phyloP scores from a whole-genome alignment of 495 filamentous ascomycete species.

The Tuber indicum region DNA sequence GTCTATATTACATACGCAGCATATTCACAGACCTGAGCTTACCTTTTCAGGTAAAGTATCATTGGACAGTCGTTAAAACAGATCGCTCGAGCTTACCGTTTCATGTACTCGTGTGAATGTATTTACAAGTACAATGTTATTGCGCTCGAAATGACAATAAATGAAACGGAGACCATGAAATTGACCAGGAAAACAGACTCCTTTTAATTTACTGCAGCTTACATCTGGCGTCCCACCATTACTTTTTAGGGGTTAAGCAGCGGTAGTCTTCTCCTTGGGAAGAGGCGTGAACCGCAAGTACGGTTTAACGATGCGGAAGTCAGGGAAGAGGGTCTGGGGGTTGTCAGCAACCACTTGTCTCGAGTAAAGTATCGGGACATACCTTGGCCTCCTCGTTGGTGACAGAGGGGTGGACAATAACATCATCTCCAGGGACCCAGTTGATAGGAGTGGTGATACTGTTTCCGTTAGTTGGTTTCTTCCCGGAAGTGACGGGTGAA shows the following conservation, averaged over 20 bases:
- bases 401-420: constrained; percentile 87
- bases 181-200: background rate
- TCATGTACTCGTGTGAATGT: background rate
- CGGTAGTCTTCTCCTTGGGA: constrained; percentile 51
- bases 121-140: background rate
- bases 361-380: constrained; percentile 12
- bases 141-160: background rate
- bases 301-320: constrained; percentile 90
- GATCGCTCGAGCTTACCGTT: background rate
- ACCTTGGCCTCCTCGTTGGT: constrained; percentile 75
- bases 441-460: constrained; percentile 88
- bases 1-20: background rate
- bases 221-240: background rate
- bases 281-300: constrained; percentile 70
- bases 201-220: constrained; percentile 13
- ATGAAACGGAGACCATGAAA: background rate
- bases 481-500: background rate
- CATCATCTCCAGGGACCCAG: constrained; percentile 85
- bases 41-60: background rate
- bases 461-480: constrained; percentile 13
- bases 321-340: constrained; percentile 65
- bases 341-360: constrained; percentile 4
- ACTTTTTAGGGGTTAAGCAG: constrained; percentile 22
- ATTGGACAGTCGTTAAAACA: background rate
- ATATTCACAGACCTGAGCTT: background rate